Evolutionary conservation across 148 eudicot genomes (phyloP), one percentile per base, ranked within the genome.

Genomic region (Rhododendron mucronatum): DNA sequence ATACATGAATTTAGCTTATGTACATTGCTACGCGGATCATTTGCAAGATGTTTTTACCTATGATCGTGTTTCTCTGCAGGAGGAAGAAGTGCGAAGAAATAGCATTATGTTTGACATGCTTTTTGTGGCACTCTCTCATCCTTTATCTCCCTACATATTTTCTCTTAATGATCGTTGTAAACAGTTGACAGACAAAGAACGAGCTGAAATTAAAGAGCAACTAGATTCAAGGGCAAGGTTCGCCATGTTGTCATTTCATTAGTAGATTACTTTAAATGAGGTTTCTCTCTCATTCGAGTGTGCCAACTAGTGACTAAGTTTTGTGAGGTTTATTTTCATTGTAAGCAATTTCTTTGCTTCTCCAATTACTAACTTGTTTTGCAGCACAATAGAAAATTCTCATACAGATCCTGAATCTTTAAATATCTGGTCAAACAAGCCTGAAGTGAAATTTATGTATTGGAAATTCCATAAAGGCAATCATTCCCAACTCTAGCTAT

Each of bases 1-100:
- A 11, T 15, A 82, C 48, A 30, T 48, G 74, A 82, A 83, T 73
- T 78, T 30, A 74, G 30, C 41, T 74, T 78, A 48, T 41, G 21
- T 71, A 13, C 35, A 5, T 65, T 9, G 88, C 51, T 59, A 16
- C 28, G 80, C 2, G 2, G 44, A 83, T 86, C 80, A 51, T 84
- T 63, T 71, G 45, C 61, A 9, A 15, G 80, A 35, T 80, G 23
- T 4, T 59, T 76, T 63, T 82, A 37, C 59, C 44, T 74, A 84
- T 84, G 83, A n/a, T 15, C 4, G 15, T 63, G 23, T 20, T 83
- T 85, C 57, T 76, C 59, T 82, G 84, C 85, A 97, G 98, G 94
- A 87, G 84, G 99, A 95, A 87, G 98, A 97, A 93, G 91, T 87
- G 48, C 92, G 96, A 86, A 97, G 99, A 91, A 97, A 97, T 88